These are phyloP conservation scores for Boletus tylopilopsis DNA, from an alignment of 768 basidiomycete species.

Conservation along the genomic window DNA sequence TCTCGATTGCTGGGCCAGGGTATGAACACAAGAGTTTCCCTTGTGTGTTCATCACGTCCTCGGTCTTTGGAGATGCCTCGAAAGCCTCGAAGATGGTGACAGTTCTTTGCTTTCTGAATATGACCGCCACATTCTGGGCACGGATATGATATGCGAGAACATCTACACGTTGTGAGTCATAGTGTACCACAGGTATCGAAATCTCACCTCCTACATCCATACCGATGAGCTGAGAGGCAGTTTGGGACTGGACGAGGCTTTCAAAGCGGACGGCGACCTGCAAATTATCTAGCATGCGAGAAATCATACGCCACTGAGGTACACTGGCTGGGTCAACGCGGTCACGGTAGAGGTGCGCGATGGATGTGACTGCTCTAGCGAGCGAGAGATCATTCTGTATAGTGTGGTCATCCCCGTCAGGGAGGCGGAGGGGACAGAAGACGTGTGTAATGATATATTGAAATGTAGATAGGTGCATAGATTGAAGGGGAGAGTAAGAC, in stretches of 20 bases:
- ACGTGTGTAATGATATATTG: conserved; percentile 41
- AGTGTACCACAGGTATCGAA: neutral
- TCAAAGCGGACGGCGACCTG: conserved; percentile 9
- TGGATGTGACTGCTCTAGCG: conserved; percentile 14
- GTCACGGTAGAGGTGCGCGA: conserved; percentile 16
- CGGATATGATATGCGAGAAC: conserved; percentile 36
- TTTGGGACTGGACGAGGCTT: conserved; percentile 7
- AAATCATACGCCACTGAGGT: conserved; percentile 30
- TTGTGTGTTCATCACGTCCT: conserved; percentile 32
- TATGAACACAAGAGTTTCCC: conserved; percentile 46
- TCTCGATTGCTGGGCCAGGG: conserved; percentile 41
- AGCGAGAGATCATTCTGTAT: conserved; percentile 27
- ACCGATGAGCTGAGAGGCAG: conserved; percentile 3
- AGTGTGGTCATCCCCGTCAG: conserved; percentile 33
- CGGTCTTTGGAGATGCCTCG: conserved; percentile 38
- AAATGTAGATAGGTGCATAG: neutral
- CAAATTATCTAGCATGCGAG: conserved; percentile 30
- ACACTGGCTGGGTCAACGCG: conserved; percentile 3
- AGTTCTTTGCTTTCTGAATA: conserved; percentile 32
- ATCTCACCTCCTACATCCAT: conserved; percentile 10
- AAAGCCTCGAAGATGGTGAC: conserved; percentile 43
- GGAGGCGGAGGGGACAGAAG: conserved; percentile 41
- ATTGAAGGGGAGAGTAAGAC: conserved; percentile 2
- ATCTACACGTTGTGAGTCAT: conserved; percentile 26
- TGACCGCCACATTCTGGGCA: conserved; percentile 46